These are phyloP conservation scores for Talaromyces thailandensis DNA, from an alignment of 495 filamentous ascomycete genomes.

Conservation along the genomic window DNA sequence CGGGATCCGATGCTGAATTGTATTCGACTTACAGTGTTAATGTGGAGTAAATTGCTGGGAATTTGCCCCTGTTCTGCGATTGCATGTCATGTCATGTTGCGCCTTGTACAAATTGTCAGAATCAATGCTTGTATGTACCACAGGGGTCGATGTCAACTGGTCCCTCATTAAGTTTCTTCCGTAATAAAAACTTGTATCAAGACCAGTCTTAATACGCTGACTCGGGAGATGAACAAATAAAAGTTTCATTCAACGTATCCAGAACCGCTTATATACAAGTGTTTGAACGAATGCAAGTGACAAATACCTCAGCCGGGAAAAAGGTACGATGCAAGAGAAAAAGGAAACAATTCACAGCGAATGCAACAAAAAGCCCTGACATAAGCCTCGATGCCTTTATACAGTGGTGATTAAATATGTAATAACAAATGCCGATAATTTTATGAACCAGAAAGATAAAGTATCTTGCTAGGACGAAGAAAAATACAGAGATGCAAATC, in stretches of 20 bases:
- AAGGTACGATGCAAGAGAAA: not conserved
- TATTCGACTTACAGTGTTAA: conserved; percentile 30
- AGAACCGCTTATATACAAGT: not conserved
- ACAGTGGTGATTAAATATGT: not conserved
- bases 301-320: not conserved
- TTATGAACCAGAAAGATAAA: not conserved
- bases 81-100: not conserved
- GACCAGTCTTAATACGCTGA: not conserved
- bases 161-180: no score
- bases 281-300: not conserved
- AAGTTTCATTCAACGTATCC: not conserved
- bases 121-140: not conserved
- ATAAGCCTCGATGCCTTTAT: not conserved
- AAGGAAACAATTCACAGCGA: not conserved
- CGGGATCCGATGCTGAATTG: conserved; percentile 28
- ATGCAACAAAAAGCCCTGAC: not conserved
- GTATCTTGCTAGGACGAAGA: not conserved
- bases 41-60: conserved; percentile 20
- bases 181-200: no score
- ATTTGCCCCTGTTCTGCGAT: not conserved
- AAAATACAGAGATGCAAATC: not conserved
- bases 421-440: not conserved
- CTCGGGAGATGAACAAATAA: not conserved
- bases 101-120: not conserved
- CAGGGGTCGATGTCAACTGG: no score